Base-by-base conservation (phyloP, 441 rosid species). In the Adansonia grandidieri region DNA sequence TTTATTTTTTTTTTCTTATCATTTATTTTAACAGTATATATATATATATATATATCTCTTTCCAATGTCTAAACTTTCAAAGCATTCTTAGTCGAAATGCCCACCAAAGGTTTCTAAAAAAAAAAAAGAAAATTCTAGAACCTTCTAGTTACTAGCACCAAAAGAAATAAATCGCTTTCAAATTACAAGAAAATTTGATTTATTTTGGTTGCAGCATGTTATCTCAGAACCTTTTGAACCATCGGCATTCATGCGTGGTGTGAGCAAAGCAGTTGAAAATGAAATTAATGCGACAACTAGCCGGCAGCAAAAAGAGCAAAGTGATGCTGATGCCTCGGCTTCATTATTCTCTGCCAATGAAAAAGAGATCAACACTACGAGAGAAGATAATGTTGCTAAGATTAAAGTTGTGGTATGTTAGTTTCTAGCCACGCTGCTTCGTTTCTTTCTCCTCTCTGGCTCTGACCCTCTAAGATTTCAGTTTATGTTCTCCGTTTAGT, bases 221-320 rank as follows among this genome's bases (percentile, higher is more conserved):
- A 93, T 91, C n/a, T 87, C 97, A 60, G 99, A 92, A 80, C 94
- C 98, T 78, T 94, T 96, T 83, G 96, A 96, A 86, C 93, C 94
- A 81, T 93, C 98, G 1, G 98, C 98, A n/a, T 91, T 93, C 83
- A 82, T 93, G 88, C 91, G 95, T 68, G 88, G 86, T 85, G 88
- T 84, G 79, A 83, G 87, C 53, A 87, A 88, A 84, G 94, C 86
- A 63, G 86, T 89, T 79, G 98, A 92, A 81, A 84, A 86, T 83
- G 98, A 92, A 65, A 88, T 90, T 78, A 85, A 78, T 81, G 73
- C 85, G 83, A 84, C 88, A 50, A 80, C 81, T 73, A 81, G 81
- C 69, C 74, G 75, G 81, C 91, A 85, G 70, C 91, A 84, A 80
- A 82, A 80, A 76, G 91, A 84, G 57, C 93, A 85, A 77, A 80